Evolutionary conservation across 306 rosid species (phyloP), one percentile per base, ranked within the genome.

Genomic region (Pyrus bretschneideri): DNA sequence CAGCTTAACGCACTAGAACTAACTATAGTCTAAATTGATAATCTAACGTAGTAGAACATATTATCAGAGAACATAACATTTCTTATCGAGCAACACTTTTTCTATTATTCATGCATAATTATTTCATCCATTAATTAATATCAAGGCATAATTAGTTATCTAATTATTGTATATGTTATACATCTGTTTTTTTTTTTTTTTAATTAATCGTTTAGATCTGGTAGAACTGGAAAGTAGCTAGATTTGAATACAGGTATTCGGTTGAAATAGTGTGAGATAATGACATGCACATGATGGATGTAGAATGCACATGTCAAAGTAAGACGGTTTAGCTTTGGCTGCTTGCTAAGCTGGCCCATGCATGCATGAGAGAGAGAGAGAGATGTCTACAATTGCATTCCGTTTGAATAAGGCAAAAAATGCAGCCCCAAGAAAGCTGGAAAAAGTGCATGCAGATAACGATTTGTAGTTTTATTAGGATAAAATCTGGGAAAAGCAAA

Each of bases 361-460:
- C 11, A 2, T 42, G 79, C 25, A 13, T 44, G 78, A 78, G 74
- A 49, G 54, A 75, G 27, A 4, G 4, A 38, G 42, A 38, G 42
- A 38, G 42, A 6, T 33, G 9, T 38, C 42, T 7, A 9, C 42
- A 38, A 7, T 38, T 38, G 42, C 42, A 35, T 7, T 38, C 42
- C 42, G 2, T 38, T 38, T 7, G 42, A 38, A 7, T 1, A 38
- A 38, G 60, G 61, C 61, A 9, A 57, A n/a, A 59, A 22, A 22
- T 4, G 31, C 46, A 44, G 44, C 76, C 87, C 89, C 89, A 71
- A 76, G 63, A 87, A 85, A 81, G 86, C 84, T 83, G 87, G 87
- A 85, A 83, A 83, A 84, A 59, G 73, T 38, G 70, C 23, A 51
- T 51, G 21, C 21, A 51, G 55, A 15, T 2, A 9, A 7, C 46